Evolutionary conservation across 805 yeast genomes (phyloP), one percentile per base, ranked within the genome.

Genomic region (Vanderwaltozyma verrucispora): DNA sequence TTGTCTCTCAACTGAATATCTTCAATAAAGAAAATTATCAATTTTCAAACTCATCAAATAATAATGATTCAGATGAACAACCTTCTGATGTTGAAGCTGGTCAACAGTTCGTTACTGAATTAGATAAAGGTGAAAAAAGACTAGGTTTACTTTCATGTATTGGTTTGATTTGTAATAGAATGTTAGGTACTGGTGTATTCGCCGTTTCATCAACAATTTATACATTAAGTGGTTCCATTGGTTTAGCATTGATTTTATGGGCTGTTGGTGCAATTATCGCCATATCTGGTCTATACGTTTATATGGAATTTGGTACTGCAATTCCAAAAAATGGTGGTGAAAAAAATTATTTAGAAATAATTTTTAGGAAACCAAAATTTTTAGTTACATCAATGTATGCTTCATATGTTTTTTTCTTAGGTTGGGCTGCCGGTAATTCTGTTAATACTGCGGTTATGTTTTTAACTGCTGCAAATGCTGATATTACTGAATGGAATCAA

Each of bases 361-460:
- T 81, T 35, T 84, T 68, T 62, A 68, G 67, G 35, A 75, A 72
- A 48, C 94, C 94, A 30, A 71, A 65, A 54, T 81, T 78, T 52
- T 65, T 84, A 41, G 70, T 79, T 32, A 77, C 83, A 20, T 74
- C 71, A 15, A 66, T 74, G 64, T 77, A 73, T 45, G 87, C 85
- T 0, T 65, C 87, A 2, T 80, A 81, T 51, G 76, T 77, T 14
- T 76, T 84, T 51, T 70, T 81, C 50, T 64, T 84, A 34, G 92
- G 92, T 27, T 84, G 88, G 85, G 88, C 94, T 17, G 77, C 92
- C 10, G 84, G 88, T 57, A 81, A 82, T 58, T 78, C 88, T 16
- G 75, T 81, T 35, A 84, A 81, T 26, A 80, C 80, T 45, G 94
- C 94, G 23, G 80, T 79, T 52, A 83, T 80, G 61, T 68, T 84